A percentile compares a stretch with the other conserved stretches of the same genome.
These are phyloP conservation scores for Vachellia collinsii DNA, from an alignment of 306 rosid genomes.

Conservation along the genomic window DNA sequence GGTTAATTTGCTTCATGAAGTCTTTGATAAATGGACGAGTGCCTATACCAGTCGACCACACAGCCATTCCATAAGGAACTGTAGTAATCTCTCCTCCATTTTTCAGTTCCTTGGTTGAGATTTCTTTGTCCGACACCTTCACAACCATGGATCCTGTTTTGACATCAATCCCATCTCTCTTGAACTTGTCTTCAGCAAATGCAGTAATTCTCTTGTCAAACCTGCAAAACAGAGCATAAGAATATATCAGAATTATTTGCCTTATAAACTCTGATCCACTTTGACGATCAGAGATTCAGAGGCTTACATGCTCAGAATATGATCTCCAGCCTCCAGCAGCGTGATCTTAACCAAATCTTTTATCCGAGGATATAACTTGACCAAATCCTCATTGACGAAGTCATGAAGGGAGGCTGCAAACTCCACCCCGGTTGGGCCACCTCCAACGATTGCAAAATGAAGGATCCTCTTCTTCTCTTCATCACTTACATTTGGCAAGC, in stretches of 20 bases:
- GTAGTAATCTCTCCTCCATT: conserved; percentile 65
- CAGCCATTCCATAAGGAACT: conserved; percentile 93
- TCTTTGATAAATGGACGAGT: conserved; percentile 86
- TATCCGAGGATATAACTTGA: conserved; percentile 71
- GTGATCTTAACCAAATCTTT: conserved; percentile 81
- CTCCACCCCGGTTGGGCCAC: conserved; percentile 99
- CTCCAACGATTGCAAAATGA: conserved; percentile 97
- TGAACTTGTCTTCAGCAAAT: conserved; percentile 89
- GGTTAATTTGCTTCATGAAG: conserved; percentile 87
- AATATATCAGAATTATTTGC: neutral
- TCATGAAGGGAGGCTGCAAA: conserved; percentile 98
- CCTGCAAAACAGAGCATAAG: conserved; percentile 53
- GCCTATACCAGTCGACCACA: conserved; percentile 97
- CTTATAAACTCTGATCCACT: neutral
- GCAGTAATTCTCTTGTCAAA: conserved; percentile 94
- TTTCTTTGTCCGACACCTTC: conserved; percentile 83
- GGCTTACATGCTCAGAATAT: conserved; percentile 85
- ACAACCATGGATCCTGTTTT: conserved; percentile 97
- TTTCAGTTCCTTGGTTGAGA: conserved; percentile 78
- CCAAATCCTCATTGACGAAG: conserved; percentile 82
- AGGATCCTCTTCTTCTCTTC: conserved; percentile 92
- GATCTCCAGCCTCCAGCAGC: conserved; percentile 89
- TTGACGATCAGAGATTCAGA: conserved; percentile 11
- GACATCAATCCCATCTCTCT: conserved; percentile 81
- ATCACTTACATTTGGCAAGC: conserved; percentile 70